Base-by-base conservation (phyloP, 768 basidiomycete species). In the Zangia roseola region DNA sequence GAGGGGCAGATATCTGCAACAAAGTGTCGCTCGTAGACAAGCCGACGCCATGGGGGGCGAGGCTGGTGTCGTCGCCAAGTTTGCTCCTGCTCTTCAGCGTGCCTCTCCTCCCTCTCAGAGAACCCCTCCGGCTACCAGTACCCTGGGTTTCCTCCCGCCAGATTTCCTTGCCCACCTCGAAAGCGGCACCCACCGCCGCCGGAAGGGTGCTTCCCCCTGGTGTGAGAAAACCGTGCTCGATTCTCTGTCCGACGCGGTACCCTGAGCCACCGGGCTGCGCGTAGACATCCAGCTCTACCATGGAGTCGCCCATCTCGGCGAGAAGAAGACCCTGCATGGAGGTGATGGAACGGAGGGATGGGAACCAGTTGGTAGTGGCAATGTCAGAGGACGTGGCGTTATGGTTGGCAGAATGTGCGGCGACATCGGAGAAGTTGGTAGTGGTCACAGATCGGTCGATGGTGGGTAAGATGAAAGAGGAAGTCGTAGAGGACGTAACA, bases 11-110 rank as follows among this genome's bases (percentile, higher is more conserved):
- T 37, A 74, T 65, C 56, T 71, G 79, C 40, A 84, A 70, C 35
- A 85, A 68, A 17, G 82, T 86, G 20, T 77, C 78, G 40, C 65
- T 67, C 72, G 76, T 42, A 73, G 73, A 46, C 62, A 71, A 30
- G 75, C 71, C 53, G 17, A 57, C 55, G 48, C 53, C 51, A 6
- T 52, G 52, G 34, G 43, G 42, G 8, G 48, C 30, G 46, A 47
- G 34, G 43, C 12, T 17, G 9, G 35, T 3, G 36, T 54, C 45
- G 42, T 47, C 62, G 12, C 34, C 41, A 6, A 24, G n/a, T 12
- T 34, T 56, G 19, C 35, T 26, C 42, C 43, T 54, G 16, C 34
- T 49, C 23, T 46, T 57, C 4, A 19, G 7, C n/a, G 50, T 34
- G 39, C 45, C 45, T 44, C 26, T 50, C 44, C 50, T 50, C 17